Evolutionary conservation across 257 asterid genomes (phyloP), one percentile per base, ranked within the genome.

Genomic region (Primulina eburnea): DNA sequence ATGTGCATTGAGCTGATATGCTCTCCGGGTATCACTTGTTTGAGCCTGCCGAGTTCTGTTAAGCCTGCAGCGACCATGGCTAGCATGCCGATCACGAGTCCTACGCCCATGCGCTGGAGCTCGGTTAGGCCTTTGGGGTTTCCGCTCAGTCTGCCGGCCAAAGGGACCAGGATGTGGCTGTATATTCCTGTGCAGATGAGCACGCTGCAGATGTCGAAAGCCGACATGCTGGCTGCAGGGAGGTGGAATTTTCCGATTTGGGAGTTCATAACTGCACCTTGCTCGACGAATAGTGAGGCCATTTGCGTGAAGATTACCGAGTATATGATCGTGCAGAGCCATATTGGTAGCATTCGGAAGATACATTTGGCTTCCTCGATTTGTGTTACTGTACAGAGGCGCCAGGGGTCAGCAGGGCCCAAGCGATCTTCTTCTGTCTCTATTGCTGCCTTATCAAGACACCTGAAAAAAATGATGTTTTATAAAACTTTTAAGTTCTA

Each of bases 141-240:
- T 26, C 85, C 75, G 43, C 77, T 89, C 4, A 86, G 4, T 60
- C 64, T 71, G 32, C 81, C 68, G 0, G 85, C 85, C 8, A 83
- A 6, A 0, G 98, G 98, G 33, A 84, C 79, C 3, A 92, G 73
- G 71, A 89, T 18, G 17, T 68, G 77, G 18, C 82, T 75, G 69
- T 92, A 86, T 57, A 92, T 78, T 11, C 86, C 82, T 0, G 90
- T 89, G 81, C 84, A 89, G 16, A 81, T 21, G 32, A 88, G 86
- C 61, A 92, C 96, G 34, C 94, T 89, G 71, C 78, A 77, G 32
- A 88, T 82, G 84, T 89, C 93, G 58, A 92, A 92, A 17, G 81
- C 84, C 0, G 98, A 84, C 96, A 92, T 89, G 78, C 92, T 86
- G 17, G 96, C 98, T 0, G 96, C 90, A 0, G 96, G 98, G 52